Evolutionary conservation across 306 rosid genomes (phyloP).

Genomic region (Boehmeria nivea): DNA sequence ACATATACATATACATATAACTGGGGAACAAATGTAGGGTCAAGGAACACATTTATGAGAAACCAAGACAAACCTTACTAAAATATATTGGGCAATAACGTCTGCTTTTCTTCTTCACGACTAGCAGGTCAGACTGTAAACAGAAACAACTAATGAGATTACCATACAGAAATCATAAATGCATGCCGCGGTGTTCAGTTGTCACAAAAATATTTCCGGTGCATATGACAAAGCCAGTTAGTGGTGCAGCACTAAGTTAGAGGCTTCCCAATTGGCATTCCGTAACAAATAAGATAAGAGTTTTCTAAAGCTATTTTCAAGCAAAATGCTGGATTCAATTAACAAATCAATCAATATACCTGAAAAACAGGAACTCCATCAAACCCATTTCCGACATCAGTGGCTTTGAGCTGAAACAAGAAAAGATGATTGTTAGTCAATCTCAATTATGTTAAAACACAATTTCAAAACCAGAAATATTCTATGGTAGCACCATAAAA

Average conservation of each 20-base stretch:
- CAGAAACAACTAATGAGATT: constrained; percentile 5
- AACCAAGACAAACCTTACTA: constrained; percentile 63
- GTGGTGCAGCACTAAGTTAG: background rate
- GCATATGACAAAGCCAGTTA: background rate
- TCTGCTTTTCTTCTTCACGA: constrained; percentile 80
- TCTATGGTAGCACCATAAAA: too few relatives aligned
- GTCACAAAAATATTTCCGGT: background rate
- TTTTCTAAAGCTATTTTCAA: background rate
- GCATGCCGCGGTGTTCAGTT: background rate
- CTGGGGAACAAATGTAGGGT: background rate
- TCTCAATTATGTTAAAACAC: constrained; percentile 14
- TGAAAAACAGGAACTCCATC: constrained; percentile 97
- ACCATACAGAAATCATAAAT: background rate
- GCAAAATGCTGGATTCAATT: constrained; percentile 8
- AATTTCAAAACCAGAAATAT: background rate
- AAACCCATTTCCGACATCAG: constrained; percentile 49
- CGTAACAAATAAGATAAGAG: background rate
- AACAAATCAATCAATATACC: constrained; percentile 43
- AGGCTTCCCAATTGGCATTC: background rate
- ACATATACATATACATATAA: background rate
- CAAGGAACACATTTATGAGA: constrained; percentile 2
- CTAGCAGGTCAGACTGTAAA: constrained; percentile 85
- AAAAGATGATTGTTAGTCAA: constrained; percentile 14
- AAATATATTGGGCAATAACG: constrained; percentile 93
- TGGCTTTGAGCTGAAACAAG: constrained; percentile 55